A percentile compares a stretch with the other conserved stretches of the same genome.
phyloP scores from a whole-genome alignment of 2,329 filamentous ascomycete species.

The Cordyceps tenuipes region DNA sequence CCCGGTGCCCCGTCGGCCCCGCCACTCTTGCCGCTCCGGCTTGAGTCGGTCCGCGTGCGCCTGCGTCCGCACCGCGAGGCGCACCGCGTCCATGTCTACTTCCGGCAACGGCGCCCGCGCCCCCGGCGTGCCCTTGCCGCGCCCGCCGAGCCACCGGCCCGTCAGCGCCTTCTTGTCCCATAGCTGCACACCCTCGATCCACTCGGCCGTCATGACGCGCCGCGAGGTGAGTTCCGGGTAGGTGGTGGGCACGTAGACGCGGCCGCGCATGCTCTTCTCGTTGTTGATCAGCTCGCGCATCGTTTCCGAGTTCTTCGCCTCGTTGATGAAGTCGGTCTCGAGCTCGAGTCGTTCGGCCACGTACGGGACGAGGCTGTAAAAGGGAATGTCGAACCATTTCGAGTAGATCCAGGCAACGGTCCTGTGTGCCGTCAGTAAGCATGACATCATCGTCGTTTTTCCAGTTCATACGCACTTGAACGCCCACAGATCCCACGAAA shows the following conservation, averaged over 20 bases:
- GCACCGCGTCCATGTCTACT: constrained; percentile 39
- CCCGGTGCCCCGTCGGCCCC: constrained; percentile 60
- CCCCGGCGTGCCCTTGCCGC: constrained; percentile 69
- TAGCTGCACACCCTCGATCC: constrained; percentile 89
- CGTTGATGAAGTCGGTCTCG: constrained; percentile 90
- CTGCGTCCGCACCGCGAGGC: constrained; percentile 40
- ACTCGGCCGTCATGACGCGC: constrained; percentile 88
- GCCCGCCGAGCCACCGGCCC: constrained; percentile 68
- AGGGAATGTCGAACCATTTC: constrained; percentile 83
- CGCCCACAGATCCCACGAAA: constrained; percentile 91
- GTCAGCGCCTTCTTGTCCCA: constrained; percentile 86
- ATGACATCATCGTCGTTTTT: not conserved
- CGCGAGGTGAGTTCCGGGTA: constrained; percentile 75
- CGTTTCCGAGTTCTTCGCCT: constrained; percentile 77
- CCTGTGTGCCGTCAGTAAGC: constrained; percentile 30
- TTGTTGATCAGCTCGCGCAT: constrained; percentile 70
- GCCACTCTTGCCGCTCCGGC: constrained; percentile 72
- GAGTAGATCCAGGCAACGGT: constrained; percentile 77
- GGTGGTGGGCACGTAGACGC: constrained; percentile 82
- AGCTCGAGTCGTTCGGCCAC: constrained; percentile 85
- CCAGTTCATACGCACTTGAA: constrained; percentile 59
- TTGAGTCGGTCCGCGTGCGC: constrained; percentile 58
- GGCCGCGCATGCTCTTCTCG: constrained; percentile 66
- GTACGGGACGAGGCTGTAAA: constrained; percentile 85
- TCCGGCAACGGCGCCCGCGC: constrained; percentile 55